A percentile compares a stretch with the other conserved stretches of the same genome.
phyloP scores from a whole-genome alignment of 805 yeast genomes.

The Ogataea henricii region DNA sequence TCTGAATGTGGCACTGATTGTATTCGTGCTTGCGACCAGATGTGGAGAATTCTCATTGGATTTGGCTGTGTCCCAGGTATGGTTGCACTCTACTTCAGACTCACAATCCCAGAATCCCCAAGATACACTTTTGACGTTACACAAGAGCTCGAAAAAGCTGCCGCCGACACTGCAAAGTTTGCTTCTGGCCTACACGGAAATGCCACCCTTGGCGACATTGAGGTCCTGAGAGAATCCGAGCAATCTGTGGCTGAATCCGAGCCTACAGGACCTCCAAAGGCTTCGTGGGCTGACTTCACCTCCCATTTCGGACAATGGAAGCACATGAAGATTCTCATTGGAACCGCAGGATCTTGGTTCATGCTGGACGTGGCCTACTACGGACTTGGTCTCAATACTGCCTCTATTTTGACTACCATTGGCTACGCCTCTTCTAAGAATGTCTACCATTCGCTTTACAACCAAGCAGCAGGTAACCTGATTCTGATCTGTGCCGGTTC shows the following conservation, averaged over 20 bases:
- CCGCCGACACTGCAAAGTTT: constrained; percentile 57
- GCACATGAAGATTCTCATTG: constrained; percentile 78
- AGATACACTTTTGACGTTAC: constrained; percentile 82
- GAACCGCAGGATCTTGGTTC: constrained; percentile 94
- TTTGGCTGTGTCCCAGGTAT: constrained; percentile 89
- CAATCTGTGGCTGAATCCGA: constrained; percentile 34
- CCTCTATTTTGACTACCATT: constrained; percentile 76
- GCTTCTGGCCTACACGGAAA: constrained; percentile 52
- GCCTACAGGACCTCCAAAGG: constrained; percentile 68
- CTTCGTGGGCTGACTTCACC: constrained; percentile 73
- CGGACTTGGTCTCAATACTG: constrained; percentile 83
- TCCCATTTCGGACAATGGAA: constrained; percentile 83
- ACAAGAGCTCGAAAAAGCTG: constrained; percentile 55
- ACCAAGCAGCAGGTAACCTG: constrained; percentile 88
- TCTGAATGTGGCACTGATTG: constrained; percentile 67
- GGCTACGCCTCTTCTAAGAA: constrained; percentile 77
- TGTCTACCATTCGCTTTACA: constrained; percentile 69
- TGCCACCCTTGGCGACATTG: constrained; percentile 47
- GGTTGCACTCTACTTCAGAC: constrained; percentile 84
- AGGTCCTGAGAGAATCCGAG: constrained; percentile 48
- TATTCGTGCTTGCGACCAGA: constrained; percentile 80
- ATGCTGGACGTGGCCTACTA: constrained; percentile 87
- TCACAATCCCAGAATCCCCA: constrained; percentile 94
- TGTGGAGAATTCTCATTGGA: constrained; percentile 93
- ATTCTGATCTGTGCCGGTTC: constrained; percentile 94